Evolutionary conservation across 2,329 filamentous ascomycete species (phyloP), one percentile per base, ranked within the genome.

Genomic region (Cadophora luteo-olivacea): DNA sequence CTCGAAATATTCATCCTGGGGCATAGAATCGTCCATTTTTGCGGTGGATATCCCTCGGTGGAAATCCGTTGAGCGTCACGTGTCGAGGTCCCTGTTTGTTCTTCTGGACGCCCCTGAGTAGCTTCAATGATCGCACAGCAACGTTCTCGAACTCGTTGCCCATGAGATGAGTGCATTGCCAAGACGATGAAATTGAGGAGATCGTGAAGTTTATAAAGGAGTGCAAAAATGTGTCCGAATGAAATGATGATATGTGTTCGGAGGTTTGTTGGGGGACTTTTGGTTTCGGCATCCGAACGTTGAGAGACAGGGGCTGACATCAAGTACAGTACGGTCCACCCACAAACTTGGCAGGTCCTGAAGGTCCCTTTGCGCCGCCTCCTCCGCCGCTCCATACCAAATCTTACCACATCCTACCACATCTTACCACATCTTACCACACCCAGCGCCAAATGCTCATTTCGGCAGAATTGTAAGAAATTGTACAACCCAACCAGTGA

Each of bases 1-100:
- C 60, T 72, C 70, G 61, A 72, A 72, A 55, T 72, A 72, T 32
- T 72, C 70, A 48, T 70, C 68, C 38, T 72, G 68, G 12, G 70
- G 70, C 38, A 72, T 68, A 6, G 48, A 65, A 57, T 70, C 69
- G 32, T 64, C 66, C 65, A 65, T 69, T 33, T 45, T 41, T 32
- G 45, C 33, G 16, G 65, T 58, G 36, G 9, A 24, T n/a, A 32
- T 16, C 51, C 25, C 29, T 45, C 38, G 25, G 51, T 55, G 45
- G 32, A 36, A 64, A 64, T 41, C 49, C 33, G 49, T 57, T 58
- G 63, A 48, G 63, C 12, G 51, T 65, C 63, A 65, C 51, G 63
- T 65, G 63, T 32, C 24, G 12, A 38, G 3, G 38, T 19, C 55
- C 55, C 33, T 45, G 58, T 19, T 61, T 45, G 38, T 48, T 36